These are phyloP conservation scores for Saturnispora mendoncae DNA, from an alignment of 805 yeast genomes.

Conservation along the genomic window DNA sequence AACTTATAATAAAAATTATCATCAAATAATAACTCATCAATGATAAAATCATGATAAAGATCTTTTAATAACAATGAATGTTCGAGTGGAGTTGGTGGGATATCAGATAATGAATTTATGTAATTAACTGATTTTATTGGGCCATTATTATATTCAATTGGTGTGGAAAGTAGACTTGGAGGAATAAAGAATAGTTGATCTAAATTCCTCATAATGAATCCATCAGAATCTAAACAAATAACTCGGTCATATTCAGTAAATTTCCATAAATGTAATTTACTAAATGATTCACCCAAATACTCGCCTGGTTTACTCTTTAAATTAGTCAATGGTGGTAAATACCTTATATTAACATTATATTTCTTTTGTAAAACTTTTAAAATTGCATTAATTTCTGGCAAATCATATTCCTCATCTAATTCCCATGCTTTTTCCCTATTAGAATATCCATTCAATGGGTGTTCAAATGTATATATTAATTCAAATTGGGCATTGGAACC, in stretches of 20 bases:
- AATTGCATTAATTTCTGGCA: not conserved
- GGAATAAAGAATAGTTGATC: conserved; percentile 48
- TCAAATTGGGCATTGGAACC: conserved; percentile 38
- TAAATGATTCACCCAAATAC: conserved; percentile 44
- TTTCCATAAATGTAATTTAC: conserved; percentile 46
- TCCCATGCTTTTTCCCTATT: conserved; percentile 8
- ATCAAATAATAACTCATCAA: conserved; percentile 10
- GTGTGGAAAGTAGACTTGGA: conserved; percentile 37
- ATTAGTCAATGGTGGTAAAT: conserved; percentile 19
- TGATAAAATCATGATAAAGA: conserved; percentile 15
- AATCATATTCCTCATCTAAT: not conserved
- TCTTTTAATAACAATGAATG: conserved; percentile 17
- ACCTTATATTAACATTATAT: conserved; percentile 24
- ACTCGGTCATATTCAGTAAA: conserved; percentile 42
- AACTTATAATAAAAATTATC: conserved; percentile 16
- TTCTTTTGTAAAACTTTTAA: not conserved
- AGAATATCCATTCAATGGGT: conserved; percentile 5
- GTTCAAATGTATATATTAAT: conserved; percentile 29
- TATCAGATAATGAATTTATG: not conserved
- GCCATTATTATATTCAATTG: conserved; percentile 27
- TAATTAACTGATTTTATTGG: not conserved
- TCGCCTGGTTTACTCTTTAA: conserved; percentile 12
- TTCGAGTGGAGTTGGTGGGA: conserved; percentile 17
- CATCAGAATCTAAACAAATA: conserved; percentile 53
- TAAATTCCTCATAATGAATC: conserved; percentile 31